Base-by-base conservation (phyloP, 208 protist species). In the Leishmania lainsoni region DNA sequence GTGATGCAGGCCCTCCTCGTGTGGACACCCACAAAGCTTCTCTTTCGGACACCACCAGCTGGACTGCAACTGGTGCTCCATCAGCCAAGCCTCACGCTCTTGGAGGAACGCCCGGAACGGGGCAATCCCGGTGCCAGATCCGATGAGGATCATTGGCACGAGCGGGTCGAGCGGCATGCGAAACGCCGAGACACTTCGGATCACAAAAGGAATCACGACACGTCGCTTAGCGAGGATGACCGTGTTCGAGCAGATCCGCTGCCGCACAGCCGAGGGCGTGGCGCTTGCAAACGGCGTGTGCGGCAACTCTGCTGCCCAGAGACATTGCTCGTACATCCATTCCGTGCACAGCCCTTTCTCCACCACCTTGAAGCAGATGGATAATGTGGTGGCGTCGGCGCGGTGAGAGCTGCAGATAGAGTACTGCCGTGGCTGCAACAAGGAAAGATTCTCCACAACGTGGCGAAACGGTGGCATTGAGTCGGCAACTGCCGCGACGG, bases 101-200 rank as follows among this genome's bases (percentile, higher is more conserved):
- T 98, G 93, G 75, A 98, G n/a, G 73, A 98, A 98, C 42, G 93
- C 92, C 16, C 85, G 77, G 66, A 98, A 96, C 14, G 95, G 95
- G 9, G 93, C 93, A 6, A 98, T 81, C 68, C 95, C 95, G 5
- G 94, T 97, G 52, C 96, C 94, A 2, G 95, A 93, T 49, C 94
- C 95, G 75, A 98, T 91, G 81, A 98, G 91, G 51, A 98, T 89
- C 35, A 96, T 83, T 12, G 95, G 91, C 14, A 86, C 83, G 5
- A 87, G 74, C 32, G 84, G 81, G 56, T 91, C 78, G 29, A 52
- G 68, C 17, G 96, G 95, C 79, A 94, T 84, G 65, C 68, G 68
- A 79, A 98, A 98, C 42, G 86, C 88, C 48, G 89, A 87, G 16
- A 79, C 20, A 8, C 73, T 75, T 59, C 89, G 84, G 12, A 93